Evolutionary conservation across 2,329 filamentous ascomycete species (phyloP).

Genomic region (Epichloe gansuensis): DNA sequence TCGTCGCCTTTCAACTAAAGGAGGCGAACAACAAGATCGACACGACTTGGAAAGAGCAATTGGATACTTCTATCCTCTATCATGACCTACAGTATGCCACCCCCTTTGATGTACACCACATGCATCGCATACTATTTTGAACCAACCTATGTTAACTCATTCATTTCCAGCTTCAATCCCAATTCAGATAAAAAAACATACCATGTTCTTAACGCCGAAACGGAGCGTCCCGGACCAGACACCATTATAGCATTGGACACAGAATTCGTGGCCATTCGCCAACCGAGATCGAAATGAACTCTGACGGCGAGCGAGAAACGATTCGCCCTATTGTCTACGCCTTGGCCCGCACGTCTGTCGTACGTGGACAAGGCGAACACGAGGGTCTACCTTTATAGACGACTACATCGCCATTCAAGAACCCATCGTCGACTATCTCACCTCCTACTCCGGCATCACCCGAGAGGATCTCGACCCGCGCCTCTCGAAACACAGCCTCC

Average conservation of each 20-base stretch:
- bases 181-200: slow-evolving; percentile 37
- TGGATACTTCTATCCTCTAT: slow-evolving; percentile 80
- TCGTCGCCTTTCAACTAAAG: slow-evolving; percentile 78
- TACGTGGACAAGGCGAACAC: slow-evolving; percentile 64
- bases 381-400: slow-evolving; percentile 82
- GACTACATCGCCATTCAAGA: slow-evolving; percentile 92
- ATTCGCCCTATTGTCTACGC: slow-evolving; percentile 85
- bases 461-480: slow-evolving; percentile 72
- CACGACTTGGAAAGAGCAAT: slow-evolving; percentile 68
- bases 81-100: slow-evolving; percentile 45
- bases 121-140: background rate
- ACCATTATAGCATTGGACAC: slow-evolving; percentile 85
- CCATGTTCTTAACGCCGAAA: slow-evolving; percentile 39
- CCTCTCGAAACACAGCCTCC: slow-evolving; percentile 68
- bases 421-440: slow-evolving; percentile 88
- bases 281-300: slow-evolving; percentile 92
- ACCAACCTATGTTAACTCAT: background rate
- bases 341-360: slow-evolving; percentile 82
- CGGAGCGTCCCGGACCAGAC: slow-evolving; percentile 56
- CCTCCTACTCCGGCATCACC: slow-evolving; percentile 84
- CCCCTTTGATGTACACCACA: background rate
- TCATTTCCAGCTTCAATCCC: slow-evolving; percentile 24
- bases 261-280: slow-evolving; percentile 86
- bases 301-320: slow-evolving; percentile 82
- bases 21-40: slow-evolving; percentile 71